These are phyloP conservation scores for Tanacetum coccineum DNA, from an alignment of 129 eudicot species.

Conservation along the genomic window DNA sequence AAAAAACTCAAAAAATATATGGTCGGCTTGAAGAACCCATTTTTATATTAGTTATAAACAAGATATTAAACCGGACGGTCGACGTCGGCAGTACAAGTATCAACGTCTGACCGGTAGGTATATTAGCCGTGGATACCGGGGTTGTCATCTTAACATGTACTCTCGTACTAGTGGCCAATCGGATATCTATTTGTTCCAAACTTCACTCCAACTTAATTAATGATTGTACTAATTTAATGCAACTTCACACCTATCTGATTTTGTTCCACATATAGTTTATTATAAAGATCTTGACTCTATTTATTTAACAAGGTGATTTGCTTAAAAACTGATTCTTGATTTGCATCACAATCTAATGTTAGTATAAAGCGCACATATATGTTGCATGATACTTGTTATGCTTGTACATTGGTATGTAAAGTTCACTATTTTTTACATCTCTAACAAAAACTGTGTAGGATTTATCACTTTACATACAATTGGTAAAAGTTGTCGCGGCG, in stretches of 20 bases:
- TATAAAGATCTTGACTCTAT: background rate
- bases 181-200: constrained; percentile 19
- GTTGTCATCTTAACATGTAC: constrained; percentile 19
- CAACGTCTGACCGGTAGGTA: constrained; percentile 9
- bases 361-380: too few relatives aligned
- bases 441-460: too few relatives aligned
- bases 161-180: constrained; percentile 15
- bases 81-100: constrained; percentile 25
- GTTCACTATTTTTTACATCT: too few relatives aligned
- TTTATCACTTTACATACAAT: too few relatives aligned
- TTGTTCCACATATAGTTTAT: background rate
- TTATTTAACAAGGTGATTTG: too few relatives aligned
- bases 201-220: constrained; percentile 12
- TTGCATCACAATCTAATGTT: too few relatives aligned
- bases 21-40: constrained; percentile 27
- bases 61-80: constrained; percentile 8
- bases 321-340: too few relatives aligned
- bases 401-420: too few relatives aligned
- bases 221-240: background rate
- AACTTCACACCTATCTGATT: background rate
- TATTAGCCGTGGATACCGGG: constrained; percentile 14
- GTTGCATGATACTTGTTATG: too few relatives aligned
- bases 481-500: too few relatives aligned
- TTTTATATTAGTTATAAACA: background rate
- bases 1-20: background rate